A percentile compares a stretch with the other conserved stretches of the same genome.
Evolutionary conservation across 768 basidiomycete genomes (phyloP).

Genomic region (Mycena rebaudengoi): DNA sequence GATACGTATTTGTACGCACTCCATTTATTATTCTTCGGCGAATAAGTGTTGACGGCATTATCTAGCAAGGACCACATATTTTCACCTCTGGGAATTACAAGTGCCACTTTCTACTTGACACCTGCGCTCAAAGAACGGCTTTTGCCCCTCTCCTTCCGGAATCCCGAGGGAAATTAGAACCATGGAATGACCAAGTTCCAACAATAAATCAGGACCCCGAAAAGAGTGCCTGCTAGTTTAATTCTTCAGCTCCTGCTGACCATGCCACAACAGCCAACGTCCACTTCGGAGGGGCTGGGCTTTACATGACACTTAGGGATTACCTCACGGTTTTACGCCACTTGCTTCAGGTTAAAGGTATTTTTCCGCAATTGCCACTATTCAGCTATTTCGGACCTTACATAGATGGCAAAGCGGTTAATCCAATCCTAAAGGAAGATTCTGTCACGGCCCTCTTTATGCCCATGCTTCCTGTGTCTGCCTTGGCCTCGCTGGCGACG

Average conservation of each 20-base stretch:
- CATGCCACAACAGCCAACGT: conserved; percentile 25
- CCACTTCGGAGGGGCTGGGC: conserved; percentile 39
- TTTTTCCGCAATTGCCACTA: background rate
- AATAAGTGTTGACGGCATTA: background rate
- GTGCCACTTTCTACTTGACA: conserved; percentile 37
- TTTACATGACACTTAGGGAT: conserved; percentile 38
- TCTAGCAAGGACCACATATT: conserved; percentile 43
- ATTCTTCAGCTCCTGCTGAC: too few species aligned
- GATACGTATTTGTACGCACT: conserved; percentile 38
- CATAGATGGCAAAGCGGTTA: conserved; percentile 31
- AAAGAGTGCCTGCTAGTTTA: conserved; percentile 26
- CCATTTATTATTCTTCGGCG: background rate
- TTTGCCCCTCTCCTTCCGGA: conserved; percentile 24
- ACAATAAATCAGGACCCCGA: conserved; percentile 37
- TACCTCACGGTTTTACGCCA: conserved; percentile 44
- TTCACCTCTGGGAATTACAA: conserved; percentile 37
- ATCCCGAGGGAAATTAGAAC: conserved; percentile 28
- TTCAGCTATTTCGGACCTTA: background rate
- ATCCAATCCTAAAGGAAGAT: conserved; percentile 31
- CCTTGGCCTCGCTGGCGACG: conserved; percentile 15
- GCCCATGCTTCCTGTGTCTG: conserved; percentile 36
- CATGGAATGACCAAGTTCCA: conserved; percentile 28
- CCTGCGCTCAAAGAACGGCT: conserved; percentile 30
- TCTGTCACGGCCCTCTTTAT: conserved; percentile 35
- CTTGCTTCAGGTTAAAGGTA: conserved; percentile 40